These are phyloP conservation scores for Xylariaceae sp. DNA, from an alignment of 2,329 filamentous ascomycete species.

Conservation along the genomic window DNA sequence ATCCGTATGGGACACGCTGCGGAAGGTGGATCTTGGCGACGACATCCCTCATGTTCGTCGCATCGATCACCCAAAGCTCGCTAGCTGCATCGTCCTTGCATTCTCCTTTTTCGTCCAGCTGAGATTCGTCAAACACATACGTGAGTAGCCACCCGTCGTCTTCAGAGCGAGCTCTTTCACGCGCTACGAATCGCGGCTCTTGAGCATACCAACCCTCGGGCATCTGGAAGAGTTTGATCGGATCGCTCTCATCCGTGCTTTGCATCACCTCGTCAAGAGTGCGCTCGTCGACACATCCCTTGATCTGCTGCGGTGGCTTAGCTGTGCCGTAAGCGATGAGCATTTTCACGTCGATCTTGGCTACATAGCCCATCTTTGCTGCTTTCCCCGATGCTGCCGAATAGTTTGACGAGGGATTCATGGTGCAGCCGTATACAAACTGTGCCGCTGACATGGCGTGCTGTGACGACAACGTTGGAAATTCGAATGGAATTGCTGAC, in stretches of 20 bases:
- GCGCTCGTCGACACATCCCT: conserved; percentile 58
- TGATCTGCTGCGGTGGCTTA: conserved; percentile 43
- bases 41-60: conserved; percentile 55
- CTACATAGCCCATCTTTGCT: conserved; percentile 60
- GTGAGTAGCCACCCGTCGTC: conserved; percentile 64
- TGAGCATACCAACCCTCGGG: conserved; percentile 59
- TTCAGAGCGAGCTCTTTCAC: conserved; percentile 40
- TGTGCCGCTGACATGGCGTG: conserved; percentile 51
- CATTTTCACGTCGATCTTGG: conserved; percentile 52
- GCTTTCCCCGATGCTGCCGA: conserved; percentile 57
- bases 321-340: conserved; percentile 50
- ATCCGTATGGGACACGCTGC: conserved; percentile 63
- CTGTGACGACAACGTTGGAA: conserved; percentile 54
- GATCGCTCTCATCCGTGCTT: conserved; percentile 42
- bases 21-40: conserved; percentile 55
- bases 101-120: conserved; percentile 48
- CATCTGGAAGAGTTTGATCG: conserved; percentile 57
- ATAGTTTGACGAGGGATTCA: conserved; percentile 48
- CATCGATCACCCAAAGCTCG: conserved; percentile 66
- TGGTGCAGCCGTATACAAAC: conserved; percentile 65
- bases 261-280: conserved; percentile 47
- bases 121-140: conserved; percentile 65
- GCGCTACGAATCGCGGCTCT: conserved; percentile 60
- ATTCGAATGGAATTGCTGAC: conserved; percentile 61
- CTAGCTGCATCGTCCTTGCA: conserved; percentile 43